A percentile compares a stretch with the other conserved stretches of the same genome.
These are phyloP conservation scores for Penicillium freii DNA, from an alignment of 2,329 filamentous ascomycete genomes.

Conservation along the genomic window DNA sequence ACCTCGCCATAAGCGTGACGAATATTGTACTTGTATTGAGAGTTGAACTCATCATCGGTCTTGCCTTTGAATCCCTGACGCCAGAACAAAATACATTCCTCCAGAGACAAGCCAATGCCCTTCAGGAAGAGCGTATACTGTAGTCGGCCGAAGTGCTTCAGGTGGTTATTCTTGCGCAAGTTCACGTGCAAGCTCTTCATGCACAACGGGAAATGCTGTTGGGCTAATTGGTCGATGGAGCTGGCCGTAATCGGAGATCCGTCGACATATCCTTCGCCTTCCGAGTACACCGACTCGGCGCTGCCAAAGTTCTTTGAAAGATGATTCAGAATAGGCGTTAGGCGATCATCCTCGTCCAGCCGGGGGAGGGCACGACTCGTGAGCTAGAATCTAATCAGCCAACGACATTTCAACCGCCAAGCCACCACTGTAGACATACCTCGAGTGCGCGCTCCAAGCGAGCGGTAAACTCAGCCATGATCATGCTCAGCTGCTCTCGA, in stretches of 20 bases:
- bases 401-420: constrained; percentile 8
- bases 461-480: constrained; percentile 79
- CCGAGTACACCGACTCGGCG: constrained; percentile 77
- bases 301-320: constrained; percentile 96
- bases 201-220: constrained; percentile 82
- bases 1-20: constrained; percentile 95
- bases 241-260: constrained; percentile 74
- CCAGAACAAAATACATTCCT: constrained; percentile 92
- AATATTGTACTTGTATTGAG: constrained; percentile 95
- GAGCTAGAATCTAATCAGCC: constrained; percentile 52
- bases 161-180: constrained; percentile 79
- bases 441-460: constrained; percentile 79
- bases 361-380: constrained; percentile 88
- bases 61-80: constrained; percentile 78
- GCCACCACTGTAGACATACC: constrained; percentile 49
- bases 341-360: constrained; percentile 91
- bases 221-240: constrained; percentile 74
- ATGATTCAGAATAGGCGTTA: constrained; percentile 72
- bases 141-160: constrained; percentile 89
- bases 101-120: constrained; percentile 86
- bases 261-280: constrained; percentile 61
- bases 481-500: constrained; percentile 82
- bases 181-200: constrained; percentile 90
- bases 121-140: constrained; percentile 98
- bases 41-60: constrained; percentile 93